A percentile compares a stretch with the other conserved stretches of the same genome.
These are phyloP conservation scores for Tulasnella sp. DNA, from an alignment of 768 basidiomycete genomes.

Conservation along the genomic window DNA sequence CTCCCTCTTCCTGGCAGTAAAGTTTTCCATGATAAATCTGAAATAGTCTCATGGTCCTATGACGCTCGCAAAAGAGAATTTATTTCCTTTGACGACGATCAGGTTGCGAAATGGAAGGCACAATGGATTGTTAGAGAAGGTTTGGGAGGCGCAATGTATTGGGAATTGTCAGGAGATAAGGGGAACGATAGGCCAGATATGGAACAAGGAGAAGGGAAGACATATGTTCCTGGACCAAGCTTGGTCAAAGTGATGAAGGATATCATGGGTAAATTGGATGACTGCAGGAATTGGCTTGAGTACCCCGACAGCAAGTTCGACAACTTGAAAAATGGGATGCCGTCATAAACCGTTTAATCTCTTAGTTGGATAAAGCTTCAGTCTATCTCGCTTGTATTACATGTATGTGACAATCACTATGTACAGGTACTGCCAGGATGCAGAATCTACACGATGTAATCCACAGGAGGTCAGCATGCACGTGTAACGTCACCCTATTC, in stretches of 20 bases:
- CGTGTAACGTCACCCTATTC: no score
- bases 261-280: conserved; percentile 63
- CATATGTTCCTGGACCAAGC: conserved; percentile 52
- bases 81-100: conserved; percentile 68
- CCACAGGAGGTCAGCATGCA: no score
- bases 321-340: conserved; percentile 60
- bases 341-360: no score
- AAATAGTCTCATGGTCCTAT: conserved; percentile 73
- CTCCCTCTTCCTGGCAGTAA: conserved; percentile 67
- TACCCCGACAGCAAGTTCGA: conserved; percentile 70
- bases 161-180: conserved; percentile 30
- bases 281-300: conserved; percentile 62
- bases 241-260: conserved; percentile 63
- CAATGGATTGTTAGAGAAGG: conserved; percentile 63
- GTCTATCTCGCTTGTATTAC: no score
- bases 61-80: conserved; percentile 62
- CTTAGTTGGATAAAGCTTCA: no score
- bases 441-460: no score
- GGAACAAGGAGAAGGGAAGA: conserved; percentile 49
- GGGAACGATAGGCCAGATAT: conserved; percentile 50
- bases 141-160: conserved; percentile 82
- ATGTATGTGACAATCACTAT: no score
- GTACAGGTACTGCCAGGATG: no score
- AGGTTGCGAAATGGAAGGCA: conserved; percentile 59
- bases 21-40: conserved; percentile 48